phyloP scores from a whole-genome alignment of 352 stramenopile genomes.

The Aphanomyces stellatus region DNA sequence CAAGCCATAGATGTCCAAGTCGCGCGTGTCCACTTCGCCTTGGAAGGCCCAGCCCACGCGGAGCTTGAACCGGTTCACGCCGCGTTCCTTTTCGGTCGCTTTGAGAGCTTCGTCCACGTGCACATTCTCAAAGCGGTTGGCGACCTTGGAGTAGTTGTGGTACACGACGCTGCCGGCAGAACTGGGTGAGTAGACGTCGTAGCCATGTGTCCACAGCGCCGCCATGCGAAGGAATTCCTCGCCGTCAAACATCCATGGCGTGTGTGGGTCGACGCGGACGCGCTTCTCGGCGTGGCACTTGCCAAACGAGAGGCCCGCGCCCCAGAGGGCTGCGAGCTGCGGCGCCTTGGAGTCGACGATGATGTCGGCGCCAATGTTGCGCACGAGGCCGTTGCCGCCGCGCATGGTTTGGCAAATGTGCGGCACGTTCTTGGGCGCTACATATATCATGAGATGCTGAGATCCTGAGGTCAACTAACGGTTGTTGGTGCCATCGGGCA shows the following conservation, averaged over 20 bases:
- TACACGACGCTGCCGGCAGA: conserved; percentile 29
- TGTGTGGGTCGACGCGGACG: conserved; percentile 74
- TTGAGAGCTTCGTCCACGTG: conserved; percentile 35
- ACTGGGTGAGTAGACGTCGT: conserved; percentile 83
- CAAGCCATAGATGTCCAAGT: conserved; percentile 19
- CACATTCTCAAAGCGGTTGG: conserved; percentile 36
- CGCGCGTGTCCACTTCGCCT: conserved; percentile 41
- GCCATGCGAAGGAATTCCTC: conserved; percentile 64
- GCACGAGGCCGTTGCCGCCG: conserved; percentile 3
- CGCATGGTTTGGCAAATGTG: conserved; percentile 19
- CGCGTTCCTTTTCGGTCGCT: conserved; percentile 37
- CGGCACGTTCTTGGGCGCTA: conserved; percentile 15
- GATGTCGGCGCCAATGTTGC: conserved; percentile 7
- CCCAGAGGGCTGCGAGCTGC: conserved; percentile 12
- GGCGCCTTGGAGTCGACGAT: conserved; percentile 3
- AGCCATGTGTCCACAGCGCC: conserved; percentile 73
- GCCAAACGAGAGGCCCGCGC: conserved; percentile 43
- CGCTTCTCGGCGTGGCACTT: conserved; percentile 79
- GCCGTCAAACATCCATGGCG: conserved; percentile 73
- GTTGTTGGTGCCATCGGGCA: background rate
- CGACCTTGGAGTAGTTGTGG: background rate
- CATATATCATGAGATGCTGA: background rate
- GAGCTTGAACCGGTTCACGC: conserved; percentile 51
- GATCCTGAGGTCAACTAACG: background rate
- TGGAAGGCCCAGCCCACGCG: conserved; percentile 46